These are phyloP conservation scores for Kwoniella bestiolae DNA, from an alignment of 768 basidiomycete species.

Conservation along the genomic window DNA sequence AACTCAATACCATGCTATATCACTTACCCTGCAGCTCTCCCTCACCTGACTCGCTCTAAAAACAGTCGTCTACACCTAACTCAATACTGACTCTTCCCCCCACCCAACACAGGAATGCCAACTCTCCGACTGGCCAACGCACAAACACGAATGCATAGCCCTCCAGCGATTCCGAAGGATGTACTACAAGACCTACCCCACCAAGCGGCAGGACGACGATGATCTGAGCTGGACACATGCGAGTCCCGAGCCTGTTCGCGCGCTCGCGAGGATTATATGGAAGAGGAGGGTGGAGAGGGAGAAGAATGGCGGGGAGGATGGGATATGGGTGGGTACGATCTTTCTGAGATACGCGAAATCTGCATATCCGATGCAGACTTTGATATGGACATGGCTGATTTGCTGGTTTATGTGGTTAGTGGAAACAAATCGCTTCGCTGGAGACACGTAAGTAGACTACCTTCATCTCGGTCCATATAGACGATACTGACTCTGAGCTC, in stretches of 20 bases:
- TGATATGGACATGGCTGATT: no score
- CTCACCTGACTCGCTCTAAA: neutral
- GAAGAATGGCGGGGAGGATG: constrained; percentile 56
- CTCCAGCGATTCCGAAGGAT: constrained; percentile 58
- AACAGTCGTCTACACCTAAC: no score
- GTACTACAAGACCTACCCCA: constrained; percentile 23
- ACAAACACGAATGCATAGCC: constrained; percentile 78
- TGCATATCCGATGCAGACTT: no score
- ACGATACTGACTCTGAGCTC: constrained; percentile 64
- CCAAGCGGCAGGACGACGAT: constrained; percentile 48
- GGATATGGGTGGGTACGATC: constrained; percentile 25
- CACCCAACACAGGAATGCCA: constrained; percentile 66
- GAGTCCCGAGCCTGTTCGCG: constrained; percentile 76
- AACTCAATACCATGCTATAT: neutral
- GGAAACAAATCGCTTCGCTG: constrained; percentile 69
- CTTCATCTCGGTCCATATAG: constrained; percentile 61
- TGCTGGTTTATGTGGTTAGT: constrained; percentile 53
- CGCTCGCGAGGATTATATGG: constrained; percentile 77
- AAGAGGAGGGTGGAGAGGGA: constrained; percentile 66
- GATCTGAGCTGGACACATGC: constrained; percentile 53
- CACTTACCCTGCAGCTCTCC: neutral
- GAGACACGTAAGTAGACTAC: constrained; percentile 70
- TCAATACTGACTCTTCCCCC: no score
- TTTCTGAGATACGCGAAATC: constrained; percentile 64
- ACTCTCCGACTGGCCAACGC: constrained; percentile 71